phyloP scores from a whole-genome alignment of 768 basidiomycete species.

The Filobasidium wieringae region DNA sequence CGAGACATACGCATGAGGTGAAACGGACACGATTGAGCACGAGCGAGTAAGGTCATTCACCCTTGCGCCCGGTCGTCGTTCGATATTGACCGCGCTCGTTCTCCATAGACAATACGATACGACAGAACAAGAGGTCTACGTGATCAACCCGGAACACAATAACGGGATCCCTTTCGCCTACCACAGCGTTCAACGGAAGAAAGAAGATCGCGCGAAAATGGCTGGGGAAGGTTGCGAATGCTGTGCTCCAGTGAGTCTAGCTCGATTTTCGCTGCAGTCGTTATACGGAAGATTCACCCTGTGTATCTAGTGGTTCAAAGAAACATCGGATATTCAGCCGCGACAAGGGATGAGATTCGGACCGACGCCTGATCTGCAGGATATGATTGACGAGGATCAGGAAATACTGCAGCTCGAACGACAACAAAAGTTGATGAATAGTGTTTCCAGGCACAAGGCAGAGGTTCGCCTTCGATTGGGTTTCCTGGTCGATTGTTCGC shows the following conservation, averaged over 20 bases:
- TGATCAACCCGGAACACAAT: conserved; percentile 57
- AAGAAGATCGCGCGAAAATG: conserved; percentile 53
- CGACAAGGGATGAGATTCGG: not conserved
- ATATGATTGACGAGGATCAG: not conserved
- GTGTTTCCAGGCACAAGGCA: conserved; percentile 31
- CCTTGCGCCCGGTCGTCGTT: no score
- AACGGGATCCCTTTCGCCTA: conserved; percentile 56
- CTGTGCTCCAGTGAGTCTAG: conserved; percentile 55
- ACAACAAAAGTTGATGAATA: conserved; percentile 24
- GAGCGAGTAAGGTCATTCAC: no score
- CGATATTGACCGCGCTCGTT: no score
- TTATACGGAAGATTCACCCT: not conserved
- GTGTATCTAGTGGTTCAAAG: conserved; percentile 6
- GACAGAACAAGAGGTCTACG: conserved; percentile 47
- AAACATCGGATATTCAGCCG: not conserved
- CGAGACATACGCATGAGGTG: no score
- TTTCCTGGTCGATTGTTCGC: no score
- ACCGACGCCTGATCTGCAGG: not conserved
- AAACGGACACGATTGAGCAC: no score
- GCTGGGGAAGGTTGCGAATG: conserved; percentile 70
- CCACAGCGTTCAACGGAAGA: conserved; percentile 63
- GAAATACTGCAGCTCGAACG: conserved; percentile 19
- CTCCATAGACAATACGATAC: no score
- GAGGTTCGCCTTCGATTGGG: no score
- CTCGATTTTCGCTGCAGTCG: not conserved